Conservation (phyloP, 1,284 basidiomycete genomes). For the Pseudozyma tsukubaensis region DNA sequence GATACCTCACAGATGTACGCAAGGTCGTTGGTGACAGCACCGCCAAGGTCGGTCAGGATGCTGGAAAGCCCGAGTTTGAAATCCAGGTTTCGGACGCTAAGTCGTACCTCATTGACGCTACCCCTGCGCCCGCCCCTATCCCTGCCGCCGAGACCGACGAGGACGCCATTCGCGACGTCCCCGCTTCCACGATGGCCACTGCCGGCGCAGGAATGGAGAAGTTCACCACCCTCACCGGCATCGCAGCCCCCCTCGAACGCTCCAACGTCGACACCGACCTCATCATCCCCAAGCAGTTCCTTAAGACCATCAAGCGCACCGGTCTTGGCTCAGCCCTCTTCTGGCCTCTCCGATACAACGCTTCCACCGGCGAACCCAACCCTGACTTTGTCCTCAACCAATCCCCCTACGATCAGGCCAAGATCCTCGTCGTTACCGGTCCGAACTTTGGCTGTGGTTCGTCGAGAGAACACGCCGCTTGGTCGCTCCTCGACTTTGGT, state of each 20-base stretch:
- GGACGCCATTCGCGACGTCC: constrained; percentile 54
- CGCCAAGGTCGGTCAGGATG: constrained; percentile 50
- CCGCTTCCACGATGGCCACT: constrained; percentile 32
- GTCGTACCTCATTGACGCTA: constrained; percentile 55
- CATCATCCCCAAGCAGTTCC: constrained; percentile 68
- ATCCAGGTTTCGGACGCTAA: constrained; percentile 60
- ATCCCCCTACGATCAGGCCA: constrained; percentile 54
- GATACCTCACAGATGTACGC: constrained; percentile 67
- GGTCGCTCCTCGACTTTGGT: constrained; percentile 67
- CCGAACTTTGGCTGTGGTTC: constrained; percentile 67
- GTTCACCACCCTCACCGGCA: constrained; percentile 63
- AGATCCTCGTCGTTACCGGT: constrained; percentile 63
- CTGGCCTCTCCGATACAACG: constrained; percentile 64
- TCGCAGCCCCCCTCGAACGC: constrained; percentile 64
- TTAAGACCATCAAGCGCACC: constrained; percentile 68
- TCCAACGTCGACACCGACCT: constrained; percentile 67
- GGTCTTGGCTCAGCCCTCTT: constrained; percentile 65
- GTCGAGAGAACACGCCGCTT: constrained; percentile 65
- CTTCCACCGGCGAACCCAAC: constrained; percentile 59
- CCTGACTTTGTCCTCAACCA: constrained; percentile 64
- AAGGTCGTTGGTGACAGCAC: constrained; percentile 51
- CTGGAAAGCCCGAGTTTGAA: constrained; percentile 52
- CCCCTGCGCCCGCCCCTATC: constrained; percentile 41
- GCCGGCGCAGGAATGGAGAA: constrained; percentile 58
- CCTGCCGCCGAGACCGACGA: constrained; percentile 48